Evolutionary conservation across 768 basidiomycete genomes (phyloP).

Genomic region (Kwoniella pini): DNA sequence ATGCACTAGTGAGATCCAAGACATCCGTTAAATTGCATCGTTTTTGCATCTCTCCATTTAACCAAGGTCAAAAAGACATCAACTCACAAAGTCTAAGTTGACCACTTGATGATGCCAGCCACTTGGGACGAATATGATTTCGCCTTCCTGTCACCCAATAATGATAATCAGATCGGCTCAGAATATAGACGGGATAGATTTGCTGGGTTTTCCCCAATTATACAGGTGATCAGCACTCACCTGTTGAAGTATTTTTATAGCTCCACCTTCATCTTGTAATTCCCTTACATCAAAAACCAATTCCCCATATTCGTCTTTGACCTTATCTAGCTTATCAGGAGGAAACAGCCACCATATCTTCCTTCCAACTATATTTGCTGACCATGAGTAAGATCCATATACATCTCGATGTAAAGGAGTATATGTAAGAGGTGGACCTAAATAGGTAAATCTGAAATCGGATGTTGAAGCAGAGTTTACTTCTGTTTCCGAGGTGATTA

Average conservation of each 20-base stretch:
- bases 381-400: constrained; percentile 54
- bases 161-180: background rate
- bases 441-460: constrained; percentile 53
- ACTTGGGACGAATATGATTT: constrained; percentile 53
- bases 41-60: background rate
- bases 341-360: constrained; percentile 55
- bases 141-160: constrained; percentile 37
- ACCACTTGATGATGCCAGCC: constrained; percentile 55
- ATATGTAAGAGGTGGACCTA: constrained; percentile 49
- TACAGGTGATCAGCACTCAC: no score
- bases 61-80: background rate
- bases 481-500: no score
- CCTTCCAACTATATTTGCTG: constrained; percentile 51
- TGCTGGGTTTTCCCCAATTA: no score
- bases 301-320: constrained; percentile 25
- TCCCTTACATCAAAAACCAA: constrained; percentile 48
- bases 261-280: constrained; percentile 28
- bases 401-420: constrained; percentile 55
- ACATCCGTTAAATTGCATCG: background rate
- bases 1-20: constrained; percentile 40
- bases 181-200: no score
- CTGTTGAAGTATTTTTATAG: constrained; percentile 38
- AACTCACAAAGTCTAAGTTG: constrained; percentile 49
- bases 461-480: constrained; percentile 8
- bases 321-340: constrained; percentile 28